Evolutionary conservation across 1,284 basidiomycete genomes (phyloP).

Genomic region (Cystobasidium pallidum): DNA sequence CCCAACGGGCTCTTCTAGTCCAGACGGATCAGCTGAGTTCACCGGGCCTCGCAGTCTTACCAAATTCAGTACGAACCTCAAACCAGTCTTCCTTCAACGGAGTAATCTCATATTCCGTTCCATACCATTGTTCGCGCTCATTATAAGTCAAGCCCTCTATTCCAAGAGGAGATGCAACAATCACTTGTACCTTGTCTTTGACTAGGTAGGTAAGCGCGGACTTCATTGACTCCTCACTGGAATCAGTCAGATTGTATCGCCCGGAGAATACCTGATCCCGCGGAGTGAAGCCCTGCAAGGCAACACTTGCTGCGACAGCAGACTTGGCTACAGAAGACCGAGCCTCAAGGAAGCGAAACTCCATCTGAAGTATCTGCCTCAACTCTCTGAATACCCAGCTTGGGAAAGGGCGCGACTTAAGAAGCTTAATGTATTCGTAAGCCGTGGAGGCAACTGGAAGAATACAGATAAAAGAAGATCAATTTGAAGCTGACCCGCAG

Average conservation of each 20-base stretch:
- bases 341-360: slow-evolving; percentile 89
- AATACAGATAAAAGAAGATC: slow-evolving; percentile 61
- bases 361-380: slow-evolving; percentile 70
- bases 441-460: slow-evolving; percentile 62
- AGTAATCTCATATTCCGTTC: slow-evolving; percentile 73
- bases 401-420: slow-evolving; percentile 70
- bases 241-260: slow-evolving; percentile 73
- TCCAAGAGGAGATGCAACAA: slow-evolving; percentile 71
- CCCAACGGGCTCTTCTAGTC: background rate
- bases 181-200: slow-evolving; percentile 67
- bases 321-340: slow-evolving; percentile 68
- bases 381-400: slow-evolving; percentile 78
- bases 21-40: background rate
- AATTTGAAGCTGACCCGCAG: background rate
- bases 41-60: too few species aligned
- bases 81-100: slow-evolving; percentile 69
- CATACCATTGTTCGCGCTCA: slow-evolving; percentile 77
- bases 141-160: slow-evolving; percentile 65
- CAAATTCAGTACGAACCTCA: slow-evolving; percentile 41
- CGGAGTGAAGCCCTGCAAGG: slow-evolving; percentile 75
- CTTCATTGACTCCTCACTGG: slow-evolving; percentile 69
- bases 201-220: slow-evolving; percentile 68
- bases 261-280: slow-evolving; percentile 75
- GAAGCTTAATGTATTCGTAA: slow-evolving; percentile 84
- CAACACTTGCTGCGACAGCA: slow-evolving; percentile 75